phyloP scores from a whole-genome alignment of 116 monocot species.

The Trichopus zeylanicus region DNA sequence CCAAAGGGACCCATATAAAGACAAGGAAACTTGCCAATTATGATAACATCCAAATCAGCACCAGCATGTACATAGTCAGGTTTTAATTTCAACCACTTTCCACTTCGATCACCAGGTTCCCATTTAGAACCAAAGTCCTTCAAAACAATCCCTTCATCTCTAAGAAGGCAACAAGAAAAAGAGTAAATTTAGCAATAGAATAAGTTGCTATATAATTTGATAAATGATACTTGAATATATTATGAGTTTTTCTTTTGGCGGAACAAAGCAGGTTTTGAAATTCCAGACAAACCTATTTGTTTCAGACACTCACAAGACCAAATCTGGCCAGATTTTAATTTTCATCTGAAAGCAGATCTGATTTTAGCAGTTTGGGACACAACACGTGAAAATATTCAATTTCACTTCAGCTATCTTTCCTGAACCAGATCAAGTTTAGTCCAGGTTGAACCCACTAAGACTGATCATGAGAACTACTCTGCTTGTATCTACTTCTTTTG shows the following conservation, averaged over 20 bases:
- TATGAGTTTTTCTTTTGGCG: not conserved
- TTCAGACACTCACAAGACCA: too few relatives aligned
- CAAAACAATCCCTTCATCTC: constrained; percentile 89
- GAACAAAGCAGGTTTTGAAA: too few relatives aligned
- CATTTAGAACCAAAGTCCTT: constrained; percentile 96
- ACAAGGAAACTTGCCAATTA: constrained; percentile 53
- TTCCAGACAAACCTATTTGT: too few relatives aligned
- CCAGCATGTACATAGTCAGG: constrained; percentile 96
- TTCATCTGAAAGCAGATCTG: too few relatives aligned
- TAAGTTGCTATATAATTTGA: not conserved
- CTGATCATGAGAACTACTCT: too few relatives aligned
- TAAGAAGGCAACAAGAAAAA: constrained; percentile 16
- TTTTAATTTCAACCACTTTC: constrained; percentile 97
- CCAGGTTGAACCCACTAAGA: too few relatives aligned
- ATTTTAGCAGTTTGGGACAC: too few relatives aligned
- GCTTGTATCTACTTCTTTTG: too few relatives aligned
- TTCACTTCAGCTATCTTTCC: too few relatives aligned
- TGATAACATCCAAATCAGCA: constrained; percentile 94
- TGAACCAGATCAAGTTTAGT: too few relatives aligned
- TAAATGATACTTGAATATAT: not conserved
- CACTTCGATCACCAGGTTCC: constrained; percentile 94
- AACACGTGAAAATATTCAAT: too few relatives aligned
- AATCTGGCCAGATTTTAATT: too few relatives aligned
- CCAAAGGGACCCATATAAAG: not conserved
- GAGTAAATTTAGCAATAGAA: not conserved